Percentiles rank a stretch among this genome's conserved stretches.
Evolutionary conservation across 1,284 basidiomycete genomes (phyloP).

Genomic region (Singerocomus inundabilis): DNA sequence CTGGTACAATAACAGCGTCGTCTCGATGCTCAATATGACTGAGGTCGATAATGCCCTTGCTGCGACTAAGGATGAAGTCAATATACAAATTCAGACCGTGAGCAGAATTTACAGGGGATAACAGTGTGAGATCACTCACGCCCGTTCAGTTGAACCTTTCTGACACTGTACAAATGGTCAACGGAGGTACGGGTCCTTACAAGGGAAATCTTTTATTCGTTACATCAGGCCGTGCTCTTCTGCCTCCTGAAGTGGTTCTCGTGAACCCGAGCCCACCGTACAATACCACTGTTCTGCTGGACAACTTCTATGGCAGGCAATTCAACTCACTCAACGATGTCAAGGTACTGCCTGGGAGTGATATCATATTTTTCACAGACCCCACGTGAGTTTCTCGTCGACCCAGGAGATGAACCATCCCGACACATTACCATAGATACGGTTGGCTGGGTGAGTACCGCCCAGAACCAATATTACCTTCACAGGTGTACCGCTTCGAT

Average conservation of each 20-base stretch:
- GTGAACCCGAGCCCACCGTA: constrained; percentile 64
- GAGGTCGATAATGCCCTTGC: constrained; percentile 42
- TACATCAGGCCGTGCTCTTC: constrained; percentile 63
- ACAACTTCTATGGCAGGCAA: constrained; percentile 74
- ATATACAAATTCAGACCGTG: constrained; percentile 56
- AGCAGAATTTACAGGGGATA: constrained; percentile 16
- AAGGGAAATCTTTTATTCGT: constrained; percentile 61
- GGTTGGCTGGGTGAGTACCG: constrained; percentile 67
- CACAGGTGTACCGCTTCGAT: constrained; percentile 74
- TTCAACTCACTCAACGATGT: constrained; percentile 83
- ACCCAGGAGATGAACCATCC: too few species aligned
- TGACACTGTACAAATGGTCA: constrained; percentile 61
- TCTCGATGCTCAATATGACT: constrained; percentile 48
- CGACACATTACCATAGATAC: constrained; percentile 42
- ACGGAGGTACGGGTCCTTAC: constrained; percentile 72
- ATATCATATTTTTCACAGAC: constrained; percentile 69
- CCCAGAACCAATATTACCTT: constrained; percentile 59
- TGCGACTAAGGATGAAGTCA: constrained; percentile 39
- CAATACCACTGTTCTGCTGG: constrained; percentile 61
- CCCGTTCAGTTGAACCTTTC: constrained; percentile 46
- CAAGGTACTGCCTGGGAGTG: constrained; percentile 67
- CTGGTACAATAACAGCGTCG: constrained; percentile 47
- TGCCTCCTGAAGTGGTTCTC: constrained; percentile 62
- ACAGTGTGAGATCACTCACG: not conserved
- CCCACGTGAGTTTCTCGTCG: constrained; percentile 44